Base-by-base conservation (phyloP, 257 asterid species). In the Leonotis leonurus region DNA sequence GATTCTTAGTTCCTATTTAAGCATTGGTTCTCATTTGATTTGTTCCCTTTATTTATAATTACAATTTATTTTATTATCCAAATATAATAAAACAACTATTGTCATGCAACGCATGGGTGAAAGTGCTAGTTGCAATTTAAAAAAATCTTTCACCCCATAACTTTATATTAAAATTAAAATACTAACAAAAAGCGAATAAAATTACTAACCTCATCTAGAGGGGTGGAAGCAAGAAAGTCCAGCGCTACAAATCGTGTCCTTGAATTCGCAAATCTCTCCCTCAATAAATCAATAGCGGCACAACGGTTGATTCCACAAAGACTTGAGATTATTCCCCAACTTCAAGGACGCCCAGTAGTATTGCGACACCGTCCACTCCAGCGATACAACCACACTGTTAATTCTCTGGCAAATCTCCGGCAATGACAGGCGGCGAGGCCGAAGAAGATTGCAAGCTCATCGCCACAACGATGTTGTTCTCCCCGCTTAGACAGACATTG, bases 201-300 rank as follows among this genome's bases (percentile, higher is more conserved):
- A 4, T 20, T 3, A 79, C 78, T 71, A 33, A 83, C 93, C 93
- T 0, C 52, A 29, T 30, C 46, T 56, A 0, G 88, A 60, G 25
- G 62, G 73, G 66, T 56, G 48, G 36, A 35, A 66, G 46, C 97
- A 89, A 10, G 68, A 80, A 65, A 77, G 46, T 3, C 71, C 81
- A 1, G 20, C 80, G 80, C 39, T 70, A 5, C 41, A 72, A 3
- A 32, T 61, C 78, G 8, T n/a, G n/a, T 35, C 64, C 10, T 59
- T 49, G 35, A 32, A 75, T 65, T 83, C 89, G 70, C 95, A 85
- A 49, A 67, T 8, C 17, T 85, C 77, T 0, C 86, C 85, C 18
- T 30, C 50, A 35, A 6, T 69, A 1, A 76, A 90, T 52, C 97
- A 89, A 17, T 26, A 21, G 61, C 67, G 8, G 58, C 94, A 85